phyloP scores from a whole-genome alignment of 1,284 basidiomycete genomes.

The Papiliotrema nemorosa region DNA sequence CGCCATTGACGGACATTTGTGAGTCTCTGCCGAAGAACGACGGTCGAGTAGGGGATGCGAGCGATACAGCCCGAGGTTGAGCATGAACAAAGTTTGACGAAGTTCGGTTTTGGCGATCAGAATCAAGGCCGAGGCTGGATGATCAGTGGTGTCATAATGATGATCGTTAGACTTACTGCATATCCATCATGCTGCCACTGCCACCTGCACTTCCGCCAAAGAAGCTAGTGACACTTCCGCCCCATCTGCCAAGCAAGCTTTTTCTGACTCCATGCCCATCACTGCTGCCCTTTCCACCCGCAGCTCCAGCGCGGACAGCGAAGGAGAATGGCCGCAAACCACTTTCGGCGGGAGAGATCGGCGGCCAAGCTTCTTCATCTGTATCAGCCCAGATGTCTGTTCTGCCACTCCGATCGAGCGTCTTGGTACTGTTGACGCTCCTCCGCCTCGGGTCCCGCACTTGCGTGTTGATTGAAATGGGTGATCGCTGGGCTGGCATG shows the following conservation, averaged over 20 bases:
- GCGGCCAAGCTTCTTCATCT: slow-evolving; percentile 39
- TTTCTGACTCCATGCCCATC: slow-evolving; percentile 27
- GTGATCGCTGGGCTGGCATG: slow-evolving; percentile 7
- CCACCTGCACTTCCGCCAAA: slow-evolving; percentile 76
- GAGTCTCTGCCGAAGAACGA: slow-evolving; percentile 36
- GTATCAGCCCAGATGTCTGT: slow-evolving; percentile 13
- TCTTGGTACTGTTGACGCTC: slow-evolving; percentile 26
- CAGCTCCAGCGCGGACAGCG: slow-evolving; percentile 43
- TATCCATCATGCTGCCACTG: slow-evolving; percentile 81
- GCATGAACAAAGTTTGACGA: slow-evolving; percentile 28
- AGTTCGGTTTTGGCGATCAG: slow-evolving; percentile 36
- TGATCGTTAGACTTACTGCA: slow-evolving; percentile 67
- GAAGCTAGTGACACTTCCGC: slow-evolving; percentile 67
- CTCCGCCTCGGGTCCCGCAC: slow-evolving; percentile 20
- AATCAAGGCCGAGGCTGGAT: slow-evolving; percentile 44
- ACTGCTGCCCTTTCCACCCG: slow-evolving; percentile 23
- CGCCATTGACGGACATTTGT: slow-evolving; percentile 22
- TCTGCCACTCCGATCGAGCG: slow-evolving; percentile 17
- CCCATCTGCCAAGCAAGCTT: slow-evolving; percentile 60
- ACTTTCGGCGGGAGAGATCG: slow-evolving; percentile 24
- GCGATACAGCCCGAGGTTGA: slow-evolving; percentile 38
- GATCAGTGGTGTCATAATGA: slow-evolving; percentile 3
- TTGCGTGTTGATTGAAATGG: not conserved
- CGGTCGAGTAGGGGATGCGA: slow-evolving; percentile 42
- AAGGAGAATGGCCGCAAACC: slow-evolving; percentile 47